Conservation (phyloP, 1,139 yeast species). For the Kodamaea alishanica region DNA sequence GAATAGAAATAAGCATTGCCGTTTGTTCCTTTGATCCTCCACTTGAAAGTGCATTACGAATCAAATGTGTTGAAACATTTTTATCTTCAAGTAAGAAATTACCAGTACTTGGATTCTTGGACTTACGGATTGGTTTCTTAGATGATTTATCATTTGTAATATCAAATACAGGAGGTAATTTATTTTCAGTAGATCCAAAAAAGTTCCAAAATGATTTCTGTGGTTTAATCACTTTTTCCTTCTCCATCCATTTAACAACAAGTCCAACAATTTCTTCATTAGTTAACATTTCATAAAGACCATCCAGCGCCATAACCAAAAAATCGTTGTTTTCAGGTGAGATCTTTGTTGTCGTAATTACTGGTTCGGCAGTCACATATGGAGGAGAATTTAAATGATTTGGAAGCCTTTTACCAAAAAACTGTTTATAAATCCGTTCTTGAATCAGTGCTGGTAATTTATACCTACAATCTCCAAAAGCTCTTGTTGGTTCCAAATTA, state of each 20-base stretch:
- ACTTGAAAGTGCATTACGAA: conserved; percentile 85
- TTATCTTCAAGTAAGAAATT: conserved; percentile 64
- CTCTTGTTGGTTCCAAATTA: conserved; percentile 91
- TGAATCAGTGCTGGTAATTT: conserved; percentile 76
- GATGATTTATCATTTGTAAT: conserved; percentile 52
- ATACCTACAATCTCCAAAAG: conserved; percentile 96
- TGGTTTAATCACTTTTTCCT: conserved; percentile 60
- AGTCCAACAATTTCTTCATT: conserved; percentile 91
- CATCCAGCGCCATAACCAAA: conserved; percentile 91
- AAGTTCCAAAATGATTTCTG: conserved; percentile 48
- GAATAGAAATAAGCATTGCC: conserved; percentile 83
- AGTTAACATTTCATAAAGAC: conserved; percentile 84
- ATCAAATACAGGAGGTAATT: conserved; percentile 61
- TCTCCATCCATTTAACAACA: conserved; percentile 92
- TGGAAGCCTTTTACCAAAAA: conserved; percentile 83
- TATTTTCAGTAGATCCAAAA: conserved; percentile 46
- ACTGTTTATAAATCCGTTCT: conserved; percentile 65
- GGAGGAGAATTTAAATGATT: conserved; percentile 85
- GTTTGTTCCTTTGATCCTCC: conserved; percentile 88
- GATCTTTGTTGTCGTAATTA: conserved; percentile 76
- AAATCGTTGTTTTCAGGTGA: conserved; percentile 74
- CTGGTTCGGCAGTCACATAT: conserved; percentile 96
- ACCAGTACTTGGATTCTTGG: conserved; percentile 30
- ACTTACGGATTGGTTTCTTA: conserved; percentile 45
- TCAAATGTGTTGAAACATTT: conserved; percentile 88